These are phyloP conservation scores for Salicornia ramosissima DNA, from an alignment of 148 eudicot genomes.

Conservation along the genomic window DNA sequence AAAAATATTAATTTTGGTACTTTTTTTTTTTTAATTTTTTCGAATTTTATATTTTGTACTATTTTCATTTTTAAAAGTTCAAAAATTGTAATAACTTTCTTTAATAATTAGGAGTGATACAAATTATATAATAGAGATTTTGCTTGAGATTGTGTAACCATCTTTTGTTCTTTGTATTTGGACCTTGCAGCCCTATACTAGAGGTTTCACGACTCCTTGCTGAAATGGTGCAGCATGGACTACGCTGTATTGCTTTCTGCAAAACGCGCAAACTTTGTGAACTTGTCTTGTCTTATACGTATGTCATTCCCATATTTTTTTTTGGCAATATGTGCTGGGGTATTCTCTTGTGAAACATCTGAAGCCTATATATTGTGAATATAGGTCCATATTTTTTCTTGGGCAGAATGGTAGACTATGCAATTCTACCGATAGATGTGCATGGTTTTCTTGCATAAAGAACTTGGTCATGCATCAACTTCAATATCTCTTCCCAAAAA, in stretches of 20 bases:
- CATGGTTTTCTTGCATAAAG: background rate
- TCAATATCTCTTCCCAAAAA: too few species aligned
- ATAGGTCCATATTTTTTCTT: too few species aligned
- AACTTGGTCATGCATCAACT: conserved; percentile 1
- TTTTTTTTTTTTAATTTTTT: too few species aligned
- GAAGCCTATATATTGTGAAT: background rate
- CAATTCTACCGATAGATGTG: conserved; percentile 6
- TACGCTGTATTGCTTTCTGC: conserved; percentile 93
- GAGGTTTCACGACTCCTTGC: conserved; percentile 77
- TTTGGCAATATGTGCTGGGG: background rate
- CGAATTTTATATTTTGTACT: too few species aligned
- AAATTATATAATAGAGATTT: too few species aligned
- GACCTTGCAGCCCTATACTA: conserved; percentile 85
- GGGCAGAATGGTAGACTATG: background rate
- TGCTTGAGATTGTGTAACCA: too few species aligned
- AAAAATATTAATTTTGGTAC: too few species aligned
- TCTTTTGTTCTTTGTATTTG: conserved; percentile 26
- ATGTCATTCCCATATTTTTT: conserved; percentile 32
- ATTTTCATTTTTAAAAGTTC: too few species aligned
- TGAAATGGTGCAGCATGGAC: conserved; percentile 93
- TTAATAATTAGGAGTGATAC: too few species aligned
- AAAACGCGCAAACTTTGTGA: conserved; percentile 97
- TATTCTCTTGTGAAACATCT: background rate
- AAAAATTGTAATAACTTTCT: too few species aligned
- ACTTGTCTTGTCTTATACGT: conserved; percentile 88